Conservation (phyloP, 495 filamentous ascomycete genomes). For the Coniosporium apollinis region DNA sequence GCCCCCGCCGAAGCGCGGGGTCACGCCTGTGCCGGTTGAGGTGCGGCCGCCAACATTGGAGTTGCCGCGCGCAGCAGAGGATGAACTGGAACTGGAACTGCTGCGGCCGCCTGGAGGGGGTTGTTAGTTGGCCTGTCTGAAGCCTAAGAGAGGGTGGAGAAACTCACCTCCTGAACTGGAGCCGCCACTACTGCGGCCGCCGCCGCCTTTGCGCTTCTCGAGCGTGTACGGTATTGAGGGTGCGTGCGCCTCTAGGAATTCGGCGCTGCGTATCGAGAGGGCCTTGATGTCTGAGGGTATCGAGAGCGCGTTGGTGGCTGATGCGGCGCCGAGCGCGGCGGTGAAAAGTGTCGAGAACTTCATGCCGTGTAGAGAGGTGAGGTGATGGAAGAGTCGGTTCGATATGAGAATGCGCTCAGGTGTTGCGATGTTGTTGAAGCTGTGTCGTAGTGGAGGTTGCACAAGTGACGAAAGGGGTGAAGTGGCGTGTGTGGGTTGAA, state of each 20-base stretch:
- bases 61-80: slow-evolving; percentile 3
- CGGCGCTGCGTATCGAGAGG: not conserved
- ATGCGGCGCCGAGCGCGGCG: not conserved
- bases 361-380: too few species aligned
- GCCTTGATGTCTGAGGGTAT: not conserved
- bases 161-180: too few species aligned
- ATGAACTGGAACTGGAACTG: slow-evolving; percentile 4
- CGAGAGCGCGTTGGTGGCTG: not conserved
- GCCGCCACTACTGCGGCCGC: slow-evolving; percentile 12
- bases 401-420: too few species aligned
- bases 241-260: slow-evolving; percentile 8
- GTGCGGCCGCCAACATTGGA: slow-evolving; percentile 48
- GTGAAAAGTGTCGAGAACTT: not conserved
- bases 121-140: too few species aligned
- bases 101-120: not conserved
- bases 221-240: slow-evolving; percentile 10
- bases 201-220: slow-evolving; percentile 16
- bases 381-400: too few species aligned
- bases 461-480: too few species aligned
- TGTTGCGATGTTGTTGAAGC: too few species aligned
- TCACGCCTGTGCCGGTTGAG: slow-evolving; percentile 44
- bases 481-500: too few species aligned
- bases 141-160: too few species aligned
- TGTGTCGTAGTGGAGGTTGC: too few species aligned
- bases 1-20: slow-evolving; percentile 46